A percentile compares a stretch with the other conserved stretches of the same genome.
These are phyloP conservation scores for Pseudozyma thailandica DNA, from an alignment of 1,284 basidiomycete genomes.

Conservation along the genomic window DNA sequence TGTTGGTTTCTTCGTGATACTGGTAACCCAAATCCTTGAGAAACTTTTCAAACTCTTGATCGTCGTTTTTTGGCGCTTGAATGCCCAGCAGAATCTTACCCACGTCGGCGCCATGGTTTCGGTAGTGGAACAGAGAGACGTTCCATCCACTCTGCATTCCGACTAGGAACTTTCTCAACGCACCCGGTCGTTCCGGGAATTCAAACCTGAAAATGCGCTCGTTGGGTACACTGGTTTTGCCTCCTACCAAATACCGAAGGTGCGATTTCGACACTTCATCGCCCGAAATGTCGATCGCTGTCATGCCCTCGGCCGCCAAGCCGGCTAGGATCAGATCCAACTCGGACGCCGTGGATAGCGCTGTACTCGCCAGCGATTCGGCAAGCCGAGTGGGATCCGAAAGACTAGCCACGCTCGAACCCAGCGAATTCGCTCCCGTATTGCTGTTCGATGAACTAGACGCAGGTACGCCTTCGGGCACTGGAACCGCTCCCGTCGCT, in stretches of 20 bases:
- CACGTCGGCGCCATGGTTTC: constrained; percentile 83
- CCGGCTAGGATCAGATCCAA: constrained; percentile 67
- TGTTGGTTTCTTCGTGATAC: constrained; percentile 92
- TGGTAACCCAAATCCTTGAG: constrained; percentile 81
- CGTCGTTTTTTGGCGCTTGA: constrained; percentile 77
- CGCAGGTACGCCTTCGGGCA: constrained; percentile 6
- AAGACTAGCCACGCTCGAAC: constrained; percentile 8
- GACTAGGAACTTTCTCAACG: constrained; percentile 81
- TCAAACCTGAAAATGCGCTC: constrained; percentile 95
- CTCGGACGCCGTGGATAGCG: constrained; percentile 26
- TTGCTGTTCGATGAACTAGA: not conserved
- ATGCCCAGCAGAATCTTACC: constrained; percentile 79
- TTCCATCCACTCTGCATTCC: constrained; percentile 87
- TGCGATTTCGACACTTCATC: constrained; percentile 97
- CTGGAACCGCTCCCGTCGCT: constrained; percentile 22
- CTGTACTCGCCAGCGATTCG: constrained; percentile 13
- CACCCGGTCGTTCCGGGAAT: constrained; percentile 94
- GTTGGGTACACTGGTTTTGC: constrained; percentile 74
- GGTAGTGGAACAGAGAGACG: constrained; percentile 95
- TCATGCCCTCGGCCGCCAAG: constrained; percentile 78
- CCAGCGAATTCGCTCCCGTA: not conserved
- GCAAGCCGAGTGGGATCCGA: constrained; percentile 5
- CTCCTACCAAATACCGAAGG: constrained; percentile 90
- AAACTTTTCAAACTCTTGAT: constrained; percentile 78
- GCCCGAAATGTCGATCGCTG: constrained; percentile 87